Conservation (phyloP, 257 asterid species). For the Jaltomata sinuosa region DNA sequence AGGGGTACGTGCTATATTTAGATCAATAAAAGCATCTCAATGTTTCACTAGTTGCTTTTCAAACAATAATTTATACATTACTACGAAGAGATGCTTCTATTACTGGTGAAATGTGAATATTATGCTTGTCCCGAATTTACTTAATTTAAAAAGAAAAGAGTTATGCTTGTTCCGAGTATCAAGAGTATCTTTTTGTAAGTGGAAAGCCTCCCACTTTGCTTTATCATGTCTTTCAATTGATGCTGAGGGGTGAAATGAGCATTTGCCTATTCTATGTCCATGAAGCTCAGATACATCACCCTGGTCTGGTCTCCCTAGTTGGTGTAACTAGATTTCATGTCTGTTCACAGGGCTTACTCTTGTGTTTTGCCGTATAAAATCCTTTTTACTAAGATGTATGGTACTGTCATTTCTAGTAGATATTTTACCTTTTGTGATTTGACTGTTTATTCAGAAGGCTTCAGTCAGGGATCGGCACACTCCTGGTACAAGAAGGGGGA, state of each 20-base stretch:
- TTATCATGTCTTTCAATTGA: background rate
- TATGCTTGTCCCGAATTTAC: background rate
- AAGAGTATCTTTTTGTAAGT: background rate
- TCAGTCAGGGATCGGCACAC: conserved; percentile 61
- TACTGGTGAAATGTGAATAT: background rate
- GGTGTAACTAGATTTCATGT: background rate
- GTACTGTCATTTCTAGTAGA: background rate
- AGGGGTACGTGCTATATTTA: background rate
- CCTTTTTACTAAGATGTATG: background rate
- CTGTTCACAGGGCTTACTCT: background rate
- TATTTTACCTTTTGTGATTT: conserved; percentile 5
- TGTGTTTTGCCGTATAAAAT: background rate
- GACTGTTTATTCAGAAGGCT: conserved; percentile 40
- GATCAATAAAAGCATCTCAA: background rate
- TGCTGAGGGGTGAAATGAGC: background rate
- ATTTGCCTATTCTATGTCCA: background rate
- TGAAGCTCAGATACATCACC: background rate
- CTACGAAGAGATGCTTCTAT: background rate
- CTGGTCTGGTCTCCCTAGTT: background rate
- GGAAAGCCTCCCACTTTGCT: background rate
- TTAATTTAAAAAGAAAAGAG: background rate
- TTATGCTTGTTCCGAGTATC: background rate
- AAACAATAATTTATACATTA: background rate
- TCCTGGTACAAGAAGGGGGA: conserved; percentile 69
- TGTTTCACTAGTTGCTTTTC: background rate